A percentile compares a stretch with the other conserved stretches of the same genome.
Conservation (phyloP, 2,329 filamentous ascomycete genomes). For the Penicillium sp. region DNA sequence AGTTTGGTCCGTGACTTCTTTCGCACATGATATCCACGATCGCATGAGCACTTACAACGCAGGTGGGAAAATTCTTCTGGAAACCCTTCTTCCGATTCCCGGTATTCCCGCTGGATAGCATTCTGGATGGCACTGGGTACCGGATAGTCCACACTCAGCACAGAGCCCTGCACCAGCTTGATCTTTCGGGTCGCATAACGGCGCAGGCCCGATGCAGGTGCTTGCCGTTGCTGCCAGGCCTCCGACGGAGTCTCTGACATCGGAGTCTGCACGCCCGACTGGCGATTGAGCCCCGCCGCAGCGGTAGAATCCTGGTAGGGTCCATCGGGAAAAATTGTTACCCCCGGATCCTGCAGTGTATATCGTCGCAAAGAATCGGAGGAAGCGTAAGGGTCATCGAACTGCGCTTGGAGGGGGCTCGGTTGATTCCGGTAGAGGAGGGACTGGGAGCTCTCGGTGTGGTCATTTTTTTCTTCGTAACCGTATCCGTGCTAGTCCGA, state of each 20-base stretch:
- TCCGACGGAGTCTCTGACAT: constrained; percentile 68
- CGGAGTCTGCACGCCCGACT: constrained; percentile 56
- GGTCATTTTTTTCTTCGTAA: constrained; percentile 30
- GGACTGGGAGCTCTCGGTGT: constrained; percentile 31
- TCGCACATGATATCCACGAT: not conserved
- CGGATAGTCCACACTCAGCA: constrained; percentile 94
- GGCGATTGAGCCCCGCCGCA: constrained; percentile 46
- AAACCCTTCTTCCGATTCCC: constrained; percentile 81
- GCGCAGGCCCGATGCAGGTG: constrained; percentile 66
- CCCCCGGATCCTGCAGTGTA: constrained; percentile 53
- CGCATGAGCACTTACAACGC: constrained; percentile 64
- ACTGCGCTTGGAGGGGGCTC: constrained; percentile 50
- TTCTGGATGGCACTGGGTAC: constrained; percentile 98
- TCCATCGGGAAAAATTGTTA: constrained; percentile 57
- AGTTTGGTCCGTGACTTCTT: constrained; percentile 2
- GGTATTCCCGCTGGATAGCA: constrained; percentile 88
- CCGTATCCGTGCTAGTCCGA: constrained; percentile 19
- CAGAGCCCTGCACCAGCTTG: constrained; percentile 95
- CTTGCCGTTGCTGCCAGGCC: constrained; percentile 77
- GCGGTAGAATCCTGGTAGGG: constrained; percentile 63
- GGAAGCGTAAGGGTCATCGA: constrained; percentile 52
- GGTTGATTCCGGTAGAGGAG: constrained; percentile 42
- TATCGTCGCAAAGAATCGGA: constrained; percentile 38
- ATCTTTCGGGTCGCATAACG: constrained; percentile 95
- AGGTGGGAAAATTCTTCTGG: constrained; percentile 93